These are phyloP conservation scores for Phytopythium boreale DNA, from an alignment of 352 stramenopile genomes.

Conservation along the genomic window DNA sequence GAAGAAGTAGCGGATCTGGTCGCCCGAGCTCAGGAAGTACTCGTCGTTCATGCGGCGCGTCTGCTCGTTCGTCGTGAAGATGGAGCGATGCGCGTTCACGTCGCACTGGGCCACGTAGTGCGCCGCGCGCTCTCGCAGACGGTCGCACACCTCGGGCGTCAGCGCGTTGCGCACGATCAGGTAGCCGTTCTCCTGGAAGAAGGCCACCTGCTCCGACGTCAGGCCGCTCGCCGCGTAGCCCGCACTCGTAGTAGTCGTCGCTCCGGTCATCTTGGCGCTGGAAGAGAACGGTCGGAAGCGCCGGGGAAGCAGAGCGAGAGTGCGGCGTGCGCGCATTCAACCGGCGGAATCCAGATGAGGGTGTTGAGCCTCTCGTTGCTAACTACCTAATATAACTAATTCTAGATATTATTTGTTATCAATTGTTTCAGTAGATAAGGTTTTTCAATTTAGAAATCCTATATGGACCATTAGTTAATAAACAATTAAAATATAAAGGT, in stretches of 20 bases:
- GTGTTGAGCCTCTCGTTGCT: not conserved
- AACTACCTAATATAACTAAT: no score
- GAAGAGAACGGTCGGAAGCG: not conserved
- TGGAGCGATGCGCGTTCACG: conserved; percentile 59
- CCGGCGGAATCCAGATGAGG: not conserved
- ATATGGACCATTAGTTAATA: no score
- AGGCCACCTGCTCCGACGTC: conserved; percentile 51
- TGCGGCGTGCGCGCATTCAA: not conserved
- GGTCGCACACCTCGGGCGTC: conserved; percentile 40
- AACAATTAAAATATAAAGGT: no score
- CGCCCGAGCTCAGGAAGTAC: conserved; percentile 93
- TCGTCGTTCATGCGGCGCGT: conserved; percentile 81
- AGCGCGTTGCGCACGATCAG: conserved; percentile 53
- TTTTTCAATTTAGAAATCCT: no score
- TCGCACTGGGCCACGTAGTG: conserved; percentile 65
- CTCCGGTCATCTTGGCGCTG: not conserved
- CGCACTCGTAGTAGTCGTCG: conserved; percentile 7
- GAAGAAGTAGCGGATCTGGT: conserved; percentile 94
- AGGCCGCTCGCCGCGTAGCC: conserved; percentile 23
- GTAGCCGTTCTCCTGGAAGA: conserved; percentile 66
- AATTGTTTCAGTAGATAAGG: no score
- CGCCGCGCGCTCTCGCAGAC: conserved; percentile 39
- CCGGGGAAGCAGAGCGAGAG: not conserved
- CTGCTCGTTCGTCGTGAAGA: conserved; percentile 85
- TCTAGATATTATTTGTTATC: no score